Conservation (phyloP, 768 basidiomycete genomes). For the Lyophyllum shimeji region DNA sequence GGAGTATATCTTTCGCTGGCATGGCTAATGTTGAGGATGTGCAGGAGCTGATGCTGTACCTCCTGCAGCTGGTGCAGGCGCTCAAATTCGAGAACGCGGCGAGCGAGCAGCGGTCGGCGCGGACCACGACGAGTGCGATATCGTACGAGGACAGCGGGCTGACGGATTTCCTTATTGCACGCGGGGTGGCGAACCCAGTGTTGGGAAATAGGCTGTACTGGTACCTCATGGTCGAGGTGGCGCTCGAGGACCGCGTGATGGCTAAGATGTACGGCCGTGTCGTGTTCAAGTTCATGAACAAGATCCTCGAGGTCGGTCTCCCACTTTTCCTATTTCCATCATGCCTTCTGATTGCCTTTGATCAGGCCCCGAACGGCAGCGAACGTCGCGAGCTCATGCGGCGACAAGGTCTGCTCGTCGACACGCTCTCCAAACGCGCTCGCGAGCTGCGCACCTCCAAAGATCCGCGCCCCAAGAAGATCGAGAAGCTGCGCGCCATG, state of each 20-base stretch:
- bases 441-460: constrained; percentile 87
- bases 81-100: constrained; percentile 92
- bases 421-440: constrained; percentile 82
- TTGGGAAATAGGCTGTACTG: constrained; percentile 93
- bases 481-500: constrained; percentile 87
- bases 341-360: neutral
- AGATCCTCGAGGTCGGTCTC: constrained; percentile 73
- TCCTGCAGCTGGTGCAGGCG: constrained; percentile 95
- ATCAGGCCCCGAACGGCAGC: constrained; percentile 68
- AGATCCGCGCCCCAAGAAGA: constrained; percentile 95
- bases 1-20: neutral
- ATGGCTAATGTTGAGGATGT: constrained; percentile 8
- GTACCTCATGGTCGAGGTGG: constrained; percentile 98
- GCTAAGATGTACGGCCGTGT: constrained; percentile 94
- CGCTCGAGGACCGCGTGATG: constrained; percentile 79
- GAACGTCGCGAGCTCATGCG: constrained; percentile 86
- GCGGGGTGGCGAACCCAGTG: constrained; percentile 80
- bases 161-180: constrained; percentile 85
- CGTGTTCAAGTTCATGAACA: constrained; percentile 86
- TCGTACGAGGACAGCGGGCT: constrained; percentile 92
- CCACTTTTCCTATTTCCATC: neutral
- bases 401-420: constrained; percentile 89
- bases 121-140: constrained; percentile 69
- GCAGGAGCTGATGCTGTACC: constrained; percentile 89
- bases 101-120: constrained; percentile 73